Evolutionary conservation across 1,284 basidiomycete genomes (phyloP), one percentile per base, ranked within the genome.

Genomic region (Fomitopsis schrenkii): DNA sequence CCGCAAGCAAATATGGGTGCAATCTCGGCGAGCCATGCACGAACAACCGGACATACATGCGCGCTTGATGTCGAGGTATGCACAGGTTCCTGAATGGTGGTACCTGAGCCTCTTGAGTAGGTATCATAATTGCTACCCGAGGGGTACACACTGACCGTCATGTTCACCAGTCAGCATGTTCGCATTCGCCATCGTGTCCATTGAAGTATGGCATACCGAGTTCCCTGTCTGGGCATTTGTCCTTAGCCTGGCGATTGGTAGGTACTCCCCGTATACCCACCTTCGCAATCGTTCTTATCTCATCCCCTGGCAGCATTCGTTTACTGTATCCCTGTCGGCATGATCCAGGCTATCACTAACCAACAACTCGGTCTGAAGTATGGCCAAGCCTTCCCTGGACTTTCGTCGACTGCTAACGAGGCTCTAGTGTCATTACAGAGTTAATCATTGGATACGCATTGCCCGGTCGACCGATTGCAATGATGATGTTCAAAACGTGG

Each of bases 41-140:
- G 91, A 94, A 68, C 87, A 91, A 66, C 90, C 92, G 8, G 94
- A 97, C 76, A 87, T 97, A 57, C 94, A 97, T 73, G 85, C 86
- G 19, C 79, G 85, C n/a, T 78, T 95, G 35, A 95, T 96, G 93
- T 75, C 85, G 12, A 80, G 80, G 60, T 97, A 97, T 74, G 65
- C 62, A 10, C 72, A 74, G 75, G 89, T 93, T 1, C 91, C 92
- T 0, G 85, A 91, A 61, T 94, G 90, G 90, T 90, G 87, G 74
- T 84, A 82, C 61, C 79, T 80, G 3, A 80, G 80, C 68, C 76
- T 81, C 62, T 79, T 82, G 60, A 40, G 72, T 74, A 53, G 42
- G 70, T 65, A 22, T 44, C 2, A 26, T 22, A 22, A 22, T 38
- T 10, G 10, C 35, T 30, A 10, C 12, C n/a, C n/a, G n/a, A 38